phyloP scores from a whole-genome alignment of 2,329 filamentous ascomycete genomes.

The Xylaria sp. region DNA sequence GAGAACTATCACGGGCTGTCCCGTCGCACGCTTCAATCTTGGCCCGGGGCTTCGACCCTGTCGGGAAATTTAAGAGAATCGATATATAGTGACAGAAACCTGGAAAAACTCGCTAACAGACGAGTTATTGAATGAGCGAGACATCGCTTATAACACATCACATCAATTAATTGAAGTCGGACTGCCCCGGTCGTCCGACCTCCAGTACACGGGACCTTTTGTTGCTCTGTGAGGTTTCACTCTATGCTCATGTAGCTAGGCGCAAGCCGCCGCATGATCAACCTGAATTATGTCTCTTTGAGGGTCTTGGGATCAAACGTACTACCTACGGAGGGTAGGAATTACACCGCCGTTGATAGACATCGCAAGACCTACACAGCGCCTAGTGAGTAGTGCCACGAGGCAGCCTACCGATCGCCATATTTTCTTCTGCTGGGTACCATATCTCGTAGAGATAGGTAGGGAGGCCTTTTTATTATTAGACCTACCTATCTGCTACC shows the following conservation, averaged over 20 bases:
- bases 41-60: slow-evolving; percentile 14
- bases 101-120: neutral
- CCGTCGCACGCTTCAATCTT: slow-evolving; percentile 6
- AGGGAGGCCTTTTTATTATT: slow-evolving; percentile 22
- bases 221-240: slow-evolving; percentile 20
- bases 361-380: neutral
- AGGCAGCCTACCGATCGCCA: slow-evolving; percentile 21
- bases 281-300: slow-evolving; percentile 1
- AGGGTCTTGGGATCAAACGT: neutral
- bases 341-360: slow-evolving; percentile 12
- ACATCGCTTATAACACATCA: slow-evolving; percentile 27
- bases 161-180: slow-evolving; percentile 13
- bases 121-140: neutral
- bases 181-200: slow-evolving; percentile 8
- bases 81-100: slow-evolving; percentile 7
- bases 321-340: slow-evolving; percentile 8
- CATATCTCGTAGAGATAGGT: neutral
- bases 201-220: slow-evolving; percentile 21
- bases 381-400: slow-evolving; percentile 18
- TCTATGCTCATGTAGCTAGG: neutral
- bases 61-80: slow-evolving; percentile 30
- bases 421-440: slow-evolving; percentile 13
- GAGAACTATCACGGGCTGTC: slow-evolving; percentile 17
- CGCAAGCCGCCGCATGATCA: slow-evolving; percentile 2
- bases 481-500: slow-evolving; percentile 16